phyloP scores from a whole-genome alignment of 768 basidiomycete genomes.

The Trametopsis cervina region DNA sequence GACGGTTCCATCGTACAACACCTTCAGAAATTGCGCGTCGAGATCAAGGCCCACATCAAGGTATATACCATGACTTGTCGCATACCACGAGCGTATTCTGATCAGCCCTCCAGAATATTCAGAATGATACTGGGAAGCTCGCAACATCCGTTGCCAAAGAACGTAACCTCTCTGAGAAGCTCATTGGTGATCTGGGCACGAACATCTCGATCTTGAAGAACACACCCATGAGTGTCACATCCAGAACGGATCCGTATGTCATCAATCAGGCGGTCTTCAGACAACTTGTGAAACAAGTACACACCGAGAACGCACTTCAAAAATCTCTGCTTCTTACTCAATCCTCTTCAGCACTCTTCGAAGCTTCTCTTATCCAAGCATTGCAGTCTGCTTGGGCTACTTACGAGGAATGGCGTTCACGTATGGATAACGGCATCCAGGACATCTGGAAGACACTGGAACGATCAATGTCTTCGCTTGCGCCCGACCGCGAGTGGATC shows the following conservation, averaged over 20 bases:
- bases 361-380: constrained; percentile 91
- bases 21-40: constrained; percentile 86
- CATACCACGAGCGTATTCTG: too few species aligned
- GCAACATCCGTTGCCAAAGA: constrained; percentile 90
- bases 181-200: constrained; percentile 82
- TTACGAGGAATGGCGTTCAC: constrained; percentile 89
- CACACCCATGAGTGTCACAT: constrained; percentile 79
- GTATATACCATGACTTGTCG: too few species aligned
- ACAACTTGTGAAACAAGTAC: constrained; percentile 86
- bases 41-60: constrained; percentile 98
- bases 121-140: constrained; percentile 92
- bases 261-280: constrained; percentile 65
- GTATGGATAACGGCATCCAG: constrained; percentile 67
- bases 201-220: constrained; percentile 92
- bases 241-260: constrained; percentile 80
- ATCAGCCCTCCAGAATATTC: constrained; percentile 58
- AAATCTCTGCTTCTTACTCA: constrained; percentile 98
- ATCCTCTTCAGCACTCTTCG: constrained; percentile 94
- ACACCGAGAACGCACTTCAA: constrained; percentile 96
- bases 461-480: constrained; percentile 66
- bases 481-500: constrained; percentile 92
- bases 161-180: constrained; percentile 77
- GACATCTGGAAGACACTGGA: constrained; percentile 70
- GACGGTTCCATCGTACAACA: constrained; percentile 98
- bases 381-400: constrained; percentile 97